phyloP scores from a whole-genome alignment of 441 rosid species.

The Adansonia grandidieri region DNA sequence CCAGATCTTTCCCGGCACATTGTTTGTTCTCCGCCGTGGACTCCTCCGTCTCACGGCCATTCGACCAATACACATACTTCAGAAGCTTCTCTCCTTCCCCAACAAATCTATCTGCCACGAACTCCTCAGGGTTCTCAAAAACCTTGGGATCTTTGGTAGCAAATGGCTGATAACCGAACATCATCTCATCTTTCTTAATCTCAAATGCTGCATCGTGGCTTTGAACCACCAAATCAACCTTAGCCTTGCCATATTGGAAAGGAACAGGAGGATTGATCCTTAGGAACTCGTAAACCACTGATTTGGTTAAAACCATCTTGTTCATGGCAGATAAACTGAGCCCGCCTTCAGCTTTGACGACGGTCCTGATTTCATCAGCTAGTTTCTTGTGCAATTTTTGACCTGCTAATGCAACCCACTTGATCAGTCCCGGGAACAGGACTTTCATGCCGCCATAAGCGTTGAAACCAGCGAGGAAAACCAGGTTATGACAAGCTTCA shows the following conservation, averaged over 20 bases:
- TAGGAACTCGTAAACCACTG: constrained; percentile 51
- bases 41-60: constrained; percentile 37
- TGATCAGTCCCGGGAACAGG: constrained; percentile 44
- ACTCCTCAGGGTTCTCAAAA: constrained; percentile 52
- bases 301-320: constrained; percentile 47
- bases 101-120: constrained; percentile 40
- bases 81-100: constrained; percentile 43
- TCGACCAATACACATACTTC: constrained; percentile 49
- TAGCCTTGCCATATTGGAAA: constrained; percentile 49
- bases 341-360: constrained; percentile 39
- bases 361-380: constrained; percentile 48
- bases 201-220: constrained; percentile 56
- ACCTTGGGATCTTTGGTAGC: constrained; percentile 56
- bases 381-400: constrained; percentile 38
- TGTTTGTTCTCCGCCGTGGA: constrained; percentile 41
- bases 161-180: constrained; percentile 56
- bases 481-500: constrained; percentile 53
- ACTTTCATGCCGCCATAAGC: constrained; percentile 53
- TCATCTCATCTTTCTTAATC: constrained; percentile 54
- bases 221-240: constrained; percentile 42
- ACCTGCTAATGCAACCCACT: constrained; percentile 54
- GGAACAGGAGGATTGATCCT: constrained; percentile 55
- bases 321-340: constrained; percentile 45
- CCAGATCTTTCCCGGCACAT: constrained; percentile 44
- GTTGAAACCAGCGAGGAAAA: constrained; percentile 50